Percentiles rank a stretch among this genome's conserved stretches.
Evolutionary conservation across 768 basidiomycete species (phyloP).

Genomic region (Termitomyces heimii): DNA sequence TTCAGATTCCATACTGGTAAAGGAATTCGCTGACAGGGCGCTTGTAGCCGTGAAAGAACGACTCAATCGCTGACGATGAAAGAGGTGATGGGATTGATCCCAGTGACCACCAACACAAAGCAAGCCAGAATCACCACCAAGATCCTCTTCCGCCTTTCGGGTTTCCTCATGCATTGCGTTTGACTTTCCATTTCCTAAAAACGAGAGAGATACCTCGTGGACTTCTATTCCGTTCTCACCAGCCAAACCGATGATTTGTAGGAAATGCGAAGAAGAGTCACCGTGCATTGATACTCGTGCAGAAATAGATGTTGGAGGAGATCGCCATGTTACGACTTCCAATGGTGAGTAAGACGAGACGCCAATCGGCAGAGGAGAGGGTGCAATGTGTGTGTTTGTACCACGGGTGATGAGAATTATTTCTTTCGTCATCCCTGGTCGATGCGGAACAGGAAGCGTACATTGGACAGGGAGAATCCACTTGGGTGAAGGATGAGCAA

Average conservation of each 20-base stretch:
- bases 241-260: conserved; percentile 63
- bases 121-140: conserved; percentile 61
- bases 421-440: conserved; percentile 24
- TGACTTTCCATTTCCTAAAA: conserved; percentile 46
- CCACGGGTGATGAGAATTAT: conserved; percentile 69
- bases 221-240: conserved; percentile 70
- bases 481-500: conserved; percentile 23
- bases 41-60: conserved; percentile 42
- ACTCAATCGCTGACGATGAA: conserved; percentile 22
- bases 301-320: conserved; percentile 46
- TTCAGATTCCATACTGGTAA: conserved; percentile 46
- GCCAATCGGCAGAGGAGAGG: conserved; percentile 58
- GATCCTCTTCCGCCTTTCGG: conserved; percentile 50
- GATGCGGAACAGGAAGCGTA: conserved; percentile 36
- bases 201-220: conserved; percentile 56
- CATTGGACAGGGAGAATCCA: conserved; percentile 49
- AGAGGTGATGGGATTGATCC: conserved; percentile 37
- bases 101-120: conserved; percentile 48
- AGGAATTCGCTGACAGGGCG: conserved; percentile 35
- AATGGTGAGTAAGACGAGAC: conserved; percentile 44
- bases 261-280: conserved; percentile 30
- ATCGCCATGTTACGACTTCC: conserved; percentile 51
- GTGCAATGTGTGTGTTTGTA: conserved; percentile 59
- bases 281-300: conserved; percentile 34
- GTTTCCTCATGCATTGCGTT: conserved; percentile 34